These are phyloP conservation scores for Hanseniaspora nectarophila DNA, from an alignment of 805 yeast species.

Conservation along the genomic window DNA sequence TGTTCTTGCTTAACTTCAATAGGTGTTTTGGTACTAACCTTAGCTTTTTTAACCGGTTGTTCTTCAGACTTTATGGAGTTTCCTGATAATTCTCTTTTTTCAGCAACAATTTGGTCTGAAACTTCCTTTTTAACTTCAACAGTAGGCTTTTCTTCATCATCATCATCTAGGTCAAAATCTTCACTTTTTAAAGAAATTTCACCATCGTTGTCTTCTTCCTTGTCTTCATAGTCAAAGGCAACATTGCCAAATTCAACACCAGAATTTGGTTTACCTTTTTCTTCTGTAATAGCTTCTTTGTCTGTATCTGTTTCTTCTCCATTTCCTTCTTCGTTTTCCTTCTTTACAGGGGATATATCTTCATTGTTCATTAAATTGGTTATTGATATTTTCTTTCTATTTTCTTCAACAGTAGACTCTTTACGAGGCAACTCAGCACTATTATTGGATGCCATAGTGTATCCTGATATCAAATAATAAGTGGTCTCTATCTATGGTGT, in stretches of 20 bases:
- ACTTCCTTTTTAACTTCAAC: background rate
- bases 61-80: background rate
- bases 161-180: constrained; percentile 5
- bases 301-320: constrained; percentile 29
- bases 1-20: background rate
- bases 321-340: constrained; percentile 14
- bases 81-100: background rate
- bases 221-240: constrained; percentile 24
- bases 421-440: background rate
- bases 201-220: constrained; percentile 20
- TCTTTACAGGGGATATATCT: constrained; percentile 21
- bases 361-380: constrained; percentile 30
- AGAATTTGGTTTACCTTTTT: constrained; percentile 25
- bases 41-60: background rate
- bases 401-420: background rate
- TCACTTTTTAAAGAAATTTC: constrained; percentile 7
- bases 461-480: background rate
- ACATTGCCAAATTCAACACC: constrained; percentile 23
- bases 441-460: background rate
- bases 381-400: constrained; percentile 21
- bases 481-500: no score
- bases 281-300: constrained; percentile 22
- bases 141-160: constrained; percentile 8
- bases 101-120: background rate
- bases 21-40: background rate